Base-by-base conservation (phyloP, 768 basidiomycete species). In the Multifurca ochricompacta region DNA sequence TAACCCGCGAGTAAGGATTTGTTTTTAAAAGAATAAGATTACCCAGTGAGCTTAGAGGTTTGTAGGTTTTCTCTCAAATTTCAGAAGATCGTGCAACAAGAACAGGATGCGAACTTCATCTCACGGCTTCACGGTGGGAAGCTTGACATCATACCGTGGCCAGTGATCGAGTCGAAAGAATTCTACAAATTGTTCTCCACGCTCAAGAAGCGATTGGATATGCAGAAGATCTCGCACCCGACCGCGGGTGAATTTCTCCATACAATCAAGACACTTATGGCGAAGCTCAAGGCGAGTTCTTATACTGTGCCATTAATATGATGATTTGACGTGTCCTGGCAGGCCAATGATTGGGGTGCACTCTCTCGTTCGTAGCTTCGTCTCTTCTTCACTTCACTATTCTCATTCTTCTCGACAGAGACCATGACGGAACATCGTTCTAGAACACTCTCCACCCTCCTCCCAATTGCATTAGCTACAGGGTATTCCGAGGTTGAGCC, bases 261-360 rank as follows among this genome's bases (percentile, higher is more conserved):
- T 34, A 70, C 74, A 3, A 67, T 83, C 64, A 83, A 84, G 65
- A 80, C 79, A 0, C 59, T 83, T 41, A 83, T 83, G 82, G 82
- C 82, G 8, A 84, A 83, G 56, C 61, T 83, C 34, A 83, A 83
- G 73, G 82, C 76, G 45, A 18, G 44, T 27, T 6, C 6, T 14
- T 1, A 18, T 14, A 16, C 13, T 27, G 40, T 27, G 10, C 13
- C 41, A 11, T 28, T n/a, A 5, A 18, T 3, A 4, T 19, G 18
- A 1, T 32, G 3, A 30, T 35, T 32, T 19, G 16, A 34, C 34
- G n/a, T 16, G 27, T 11, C 43, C 8, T 28, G n/a, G 35, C 51
- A 82, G 81, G 73, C 78, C 1, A 82, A 81, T 43, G 82, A 83
- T 54, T 83, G 82, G 82, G 78, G 79, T n/a, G 72, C 81, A 0